phyloP scores from a whole-genome alignment of 108 stramenopile genomes.

The Skeletonema marinoi region DNA sequence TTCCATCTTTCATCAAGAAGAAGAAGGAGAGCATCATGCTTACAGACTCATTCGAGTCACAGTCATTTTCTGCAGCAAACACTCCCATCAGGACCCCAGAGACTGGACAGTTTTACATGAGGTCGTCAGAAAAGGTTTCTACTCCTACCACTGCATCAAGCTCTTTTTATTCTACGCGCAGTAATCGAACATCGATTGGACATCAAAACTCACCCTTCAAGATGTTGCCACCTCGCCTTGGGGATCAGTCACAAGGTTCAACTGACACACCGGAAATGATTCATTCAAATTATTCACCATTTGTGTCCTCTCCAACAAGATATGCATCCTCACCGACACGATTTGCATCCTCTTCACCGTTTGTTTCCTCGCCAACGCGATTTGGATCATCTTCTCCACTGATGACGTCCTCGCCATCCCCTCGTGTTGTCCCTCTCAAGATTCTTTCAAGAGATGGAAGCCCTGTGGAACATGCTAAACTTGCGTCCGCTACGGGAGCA shows the following conservation, averaged over 20 bases:
- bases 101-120: neutral
- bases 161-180: neutral
- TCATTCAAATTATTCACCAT: neutral
- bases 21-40: neutral
- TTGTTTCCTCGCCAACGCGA: neutral
- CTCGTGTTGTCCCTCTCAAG: conserved; percentile 26
- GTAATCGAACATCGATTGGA: conserved; percentile 1
- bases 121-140: neutral
- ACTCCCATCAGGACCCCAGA: neutral
- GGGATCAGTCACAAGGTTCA: neutral
- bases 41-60: neutral
- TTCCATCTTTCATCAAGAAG: neutral
- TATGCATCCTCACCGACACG: neutral
- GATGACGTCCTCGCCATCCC: conserved; percentile 4
- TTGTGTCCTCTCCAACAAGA: neutral
- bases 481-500: neutral
- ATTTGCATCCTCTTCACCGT: conserved; percentile 13
- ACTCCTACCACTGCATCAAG: neutral
- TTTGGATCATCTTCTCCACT: conserved; percentile 6
- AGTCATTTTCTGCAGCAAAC: neutral
- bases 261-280: neutral
- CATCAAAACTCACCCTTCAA: conserved; percentile 2
- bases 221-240: conserved; percentile 8
- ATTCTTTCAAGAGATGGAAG: conserved; percentile 42
- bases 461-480: neutral